Evolutionary conservation across 176 grass and related monocot species (phyloP).

Genomic region (Raddia distichophylla): DNA sequence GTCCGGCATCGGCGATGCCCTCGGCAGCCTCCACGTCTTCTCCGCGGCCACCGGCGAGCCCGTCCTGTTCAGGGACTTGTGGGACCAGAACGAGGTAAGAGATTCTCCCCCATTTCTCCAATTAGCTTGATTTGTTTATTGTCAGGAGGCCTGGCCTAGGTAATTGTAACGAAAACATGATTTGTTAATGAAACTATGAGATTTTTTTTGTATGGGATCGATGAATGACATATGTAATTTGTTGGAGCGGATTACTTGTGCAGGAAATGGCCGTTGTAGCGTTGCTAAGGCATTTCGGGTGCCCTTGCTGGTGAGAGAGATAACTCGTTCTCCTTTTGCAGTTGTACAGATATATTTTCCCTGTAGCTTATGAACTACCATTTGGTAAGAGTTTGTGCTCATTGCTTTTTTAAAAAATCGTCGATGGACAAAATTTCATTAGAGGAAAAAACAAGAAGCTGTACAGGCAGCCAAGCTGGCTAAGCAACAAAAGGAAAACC

Average conservation of each 20-base stretch:
- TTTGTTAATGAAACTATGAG: not conserved
- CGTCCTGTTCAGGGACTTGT: slow-evolving; percentile 68
- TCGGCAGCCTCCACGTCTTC: slow-evolving; percentile 57
- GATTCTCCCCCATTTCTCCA: not conserved
- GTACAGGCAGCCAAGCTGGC: too few relatives aligned
- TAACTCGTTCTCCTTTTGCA: not conserved
- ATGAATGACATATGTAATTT: not conserved
- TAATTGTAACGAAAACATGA: not conserved
- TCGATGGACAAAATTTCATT: too few relatives aligned
- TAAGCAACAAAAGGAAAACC: too few relatives aligned
- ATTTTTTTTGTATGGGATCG: not conserved
- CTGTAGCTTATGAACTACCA: not conserved
- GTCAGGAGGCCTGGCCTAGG: not conserved
- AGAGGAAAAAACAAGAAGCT: too few relatives aligned
- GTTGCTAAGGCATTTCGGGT: slow-evolving; percentile 86
- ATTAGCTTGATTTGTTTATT: not conserved
- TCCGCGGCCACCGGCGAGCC: slow-evolving; percentile 68
- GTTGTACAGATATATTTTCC: not conserved
- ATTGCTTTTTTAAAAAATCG: not conserved
- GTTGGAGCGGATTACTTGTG: slow-evolving; percentile 9
- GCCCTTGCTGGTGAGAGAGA: slow-evolving; percentile 50
- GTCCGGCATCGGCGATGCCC: slow-evolving; percentile 40
- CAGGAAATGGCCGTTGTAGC: slow-evolving; percentile 81
- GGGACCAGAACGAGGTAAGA: slow-evolving; percentile 70
- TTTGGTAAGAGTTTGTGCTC: not conserved